Percentiles rank a stretch among this genome's conserved stretches.
Conservation (phyloP, 345 rosid species). For the Salix koriyanagi region DNA sequence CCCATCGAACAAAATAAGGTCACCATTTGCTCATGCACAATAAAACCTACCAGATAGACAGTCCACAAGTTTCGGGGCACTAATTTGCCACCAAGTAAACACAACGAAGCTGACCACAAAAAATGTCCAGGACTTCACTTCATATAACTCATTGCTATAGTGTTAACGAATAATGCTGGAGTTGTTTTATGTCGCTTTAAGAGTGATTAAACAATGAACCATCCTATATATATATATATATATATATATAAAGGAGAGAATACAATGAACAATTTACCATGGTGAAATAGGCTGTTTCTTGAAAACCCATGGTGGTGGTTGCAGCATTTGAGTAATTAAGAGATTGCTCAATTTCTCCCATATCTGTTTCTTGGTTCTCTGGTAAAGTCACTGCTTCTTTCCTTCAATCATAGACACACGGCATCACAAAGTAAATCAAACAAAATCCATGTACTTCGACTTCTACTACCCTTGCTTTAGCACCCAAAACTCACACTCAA, state of each 20-base stretch:
- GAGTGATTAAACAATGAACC: too few species aligned
- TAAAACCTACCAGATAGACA: not conserved
- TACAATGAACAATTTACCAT: conserved; percentile 47
- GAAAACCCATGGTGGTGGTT: conserved; percentile 44
- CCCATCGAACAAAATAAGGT: not conserved
- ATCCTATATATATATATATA: too few species aligned
- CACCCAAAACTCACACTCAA: not conserved
- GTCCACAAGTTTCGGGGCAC: not conserved
- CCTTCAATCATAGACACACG: conserved; percentile 38
- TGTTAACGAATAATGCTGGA: not conserved
- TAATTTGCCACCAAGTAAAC: not conserved
- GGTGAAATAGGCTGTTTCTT: conserved; percentile 46
- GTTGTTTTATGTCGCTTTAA: too few species aligned
- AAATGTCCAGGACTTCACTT: not conserved
- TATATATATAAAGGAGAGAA: too few species aligned
- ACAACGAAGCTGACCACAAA: not conserved
- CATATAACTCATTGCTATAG: not conserved
- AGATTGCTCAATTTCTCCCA: conserved; percentile 51
- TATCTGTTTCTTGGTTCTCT: conserved; percentile 49
- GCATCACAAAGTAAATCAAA: not conserved
- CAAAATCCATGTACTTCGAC: not conserved
- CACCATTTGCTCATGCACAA: not conserved
- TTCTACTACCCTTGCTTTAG: not conserved
- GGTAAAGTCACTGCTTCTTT: conserved; percentile 74
- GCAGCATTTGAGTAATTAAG: conserved; percentile 34